Conservation (phyloP, 2,329 filamentous ascomycete species). For the Didymella pomorum region DNA sequence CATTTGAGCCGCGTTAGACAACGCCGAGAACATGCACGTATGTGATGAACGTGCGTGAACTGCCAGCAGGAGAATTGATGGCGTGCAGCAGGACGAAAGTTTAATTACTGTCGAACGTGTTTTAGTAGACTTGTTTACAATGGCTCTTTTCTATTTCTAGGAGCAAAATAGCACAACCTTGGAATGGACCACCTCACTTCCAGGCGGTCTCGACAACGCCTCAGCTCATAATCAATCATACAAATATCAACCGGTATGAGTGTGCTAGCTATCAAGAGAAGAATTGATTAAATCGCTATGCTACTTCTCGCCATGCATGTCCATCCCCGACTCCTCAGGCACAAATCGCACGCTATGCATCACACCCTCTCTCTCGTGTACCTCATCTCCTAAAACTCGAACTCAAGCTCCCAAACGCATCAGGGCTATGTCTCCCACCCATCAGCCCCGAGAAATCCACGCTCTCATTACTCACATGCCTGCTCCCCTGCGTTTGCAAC, state of each 20-base stretch:
- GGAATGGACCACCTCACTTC: too few relatives aligned
- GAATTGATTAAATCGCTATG: conserved; percentile 6
- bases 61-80: neutral
- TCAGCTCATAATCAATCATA: too few relatives aligned
- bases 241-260: too few relatives aligned
- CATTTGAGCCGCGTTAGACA: conserved; percentile 9
- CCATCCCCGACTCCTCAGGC: neutral
- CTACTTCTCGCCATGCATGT: neutral
- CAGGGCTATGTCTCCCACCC: conserved; percentile 76
- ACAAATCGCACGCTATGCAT: conserved; percentile 5
- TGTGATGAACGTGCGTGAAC: conserved; percentile 36
- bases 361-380: neutral
- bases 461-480: conserved; percentile 73
- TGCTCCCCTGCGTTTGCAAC: conserved; percentile 32
- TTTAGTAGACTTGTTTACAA: too few relatives aligned
- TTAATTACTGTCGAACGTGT: neutral
- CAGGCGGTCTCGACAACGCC: too few relatives aligned
- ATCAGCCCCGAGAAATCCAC: conserved; percentile 69
- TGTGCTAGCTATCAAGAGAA: neutral
- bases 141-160: too few relatives aligned
- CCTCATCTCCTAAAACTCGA: conserved; percentile 55
- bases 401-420: conserved; percentile 80
- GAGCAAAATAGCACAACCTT: too few relatives aligned
- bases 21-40: conserved; percentile 25
- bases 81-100: neutral